Percentiles rank a stretch among this genome's conserved stretches.
Conservation (phyloP, 345 rosid genomes). For the Angophora floribunda region DNA sequence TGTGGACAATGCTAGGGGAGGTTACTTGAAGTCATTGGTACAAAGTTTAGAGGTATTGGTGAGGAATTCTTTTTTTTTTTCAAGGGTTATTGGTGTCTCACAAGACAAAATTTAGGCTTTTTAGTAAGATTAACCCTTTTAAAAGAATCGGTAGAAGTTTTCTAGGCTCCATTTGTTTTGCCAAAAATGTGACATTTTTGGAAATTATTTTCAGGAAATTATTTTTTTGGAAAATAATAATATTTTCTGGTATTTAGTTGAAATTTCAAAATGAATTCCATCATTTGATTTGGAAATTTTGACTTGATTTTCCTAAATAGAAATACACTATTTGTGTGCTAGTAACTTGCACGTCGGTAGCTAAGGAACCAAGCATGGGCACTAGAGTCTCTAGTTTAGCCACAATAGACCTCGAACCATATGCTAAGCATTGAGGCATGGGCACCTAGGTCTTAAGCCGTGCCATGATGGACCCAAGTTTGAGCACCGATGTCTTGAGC, state of each 20-base stretch:
- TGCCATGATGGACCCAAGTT: background rate
- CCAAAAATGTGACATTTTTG: background rate
- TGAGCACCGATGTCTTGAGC: background rate
- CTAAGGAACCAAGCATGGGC: background rate
- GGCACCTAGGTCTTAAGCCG: background rate
- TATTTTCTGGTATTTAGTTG: too few relatives aligned
- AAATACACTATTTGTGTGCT: background rate
- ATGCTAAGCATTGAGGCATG: background rate
- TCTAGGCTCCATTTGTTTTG: too few relatives aligned
- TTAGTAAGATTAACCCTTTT: background rate
- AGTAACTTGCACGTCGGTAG: background rate
- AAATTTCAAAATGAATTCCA: too few relatives aligned
- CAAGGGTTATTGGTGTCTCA: background rate
- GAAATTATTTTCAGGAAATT: background rate
- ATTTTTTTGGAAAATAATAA: too few relatives aligned
- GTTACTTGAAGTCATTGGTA: background rate
- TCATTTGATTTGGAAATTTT: too few relatives aligned
- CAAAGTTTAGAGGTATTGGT: background rate
- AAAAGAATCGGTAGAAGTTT: background rate
- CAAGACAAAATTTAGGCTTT: background rate
- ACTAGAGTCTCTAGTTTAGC: background rate
- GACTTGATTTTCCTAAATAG: background rate
- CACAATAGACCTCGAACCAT: background rate
- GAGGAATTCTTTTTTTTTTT: background rate
- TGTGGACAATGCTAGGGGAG: background rate